Base-by-base conservation (phyloP, 208 protist species). In the Leishmania major region DNA sequence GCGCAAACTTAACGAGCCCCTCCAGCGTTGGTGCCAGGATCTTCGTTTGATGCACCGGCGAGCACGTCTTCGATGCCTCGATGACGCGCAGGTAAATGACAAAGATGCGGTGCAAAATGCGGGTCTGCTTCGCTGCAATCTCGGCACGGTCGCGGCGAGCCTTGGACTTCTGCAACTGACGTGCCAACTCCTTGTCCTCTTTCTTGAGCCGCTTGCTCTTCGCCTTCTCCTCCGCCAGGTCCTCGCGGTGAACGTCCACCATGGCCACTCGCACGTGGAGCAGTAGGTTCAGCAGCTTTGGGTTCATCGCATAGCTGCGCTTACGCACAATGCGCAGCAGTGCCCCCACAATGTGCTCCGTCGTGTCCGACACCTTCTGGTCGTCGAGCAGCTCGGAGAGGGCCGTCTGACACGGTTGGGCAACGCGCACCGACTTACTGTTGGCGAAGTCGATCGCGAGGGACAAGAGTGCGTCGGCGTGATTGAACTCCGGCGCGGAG, bases 231-330 rank as follows among this genome's bases (percentile, higher is more conserved):
- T 98, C 93, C 13, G 95, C 89, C 67, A 98, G 64, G 82, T 98
- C 95, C 45, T 91, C 84, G 62, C 95, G 95, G 82, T 98, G 95
- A 79, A 97, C 90, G 76, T 98, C 95, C 43, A 98, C 93, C 89
- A 98, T 92, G 25, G 95, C 95, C 47, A 98, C 93, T n/a, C 95
- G 95, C n/a, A 98, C 88, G 84, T 98, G 95, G 71, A 98, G 88
- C 15, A 98, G 87, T 57, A 96, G 75, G 81, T 95, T 91, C 31
- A 98, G 90, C 49, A 98, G 81, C 87, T 97, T 98, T 7, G 95
- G 95, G 81, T 98, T 98, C 88, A 98, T 97, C 25, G 95, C 95
- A 82, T 98, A 98, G 82, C 92, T 96, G 79, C 92, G 84, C 82
- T 96, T 96, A 51, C 95, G 93, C 72, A 98, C 95, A 91, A 98